Conservation (phyloP, 2,329 filamentous ascomycete species). For the Curvularia hawaiiensis region DNA sequence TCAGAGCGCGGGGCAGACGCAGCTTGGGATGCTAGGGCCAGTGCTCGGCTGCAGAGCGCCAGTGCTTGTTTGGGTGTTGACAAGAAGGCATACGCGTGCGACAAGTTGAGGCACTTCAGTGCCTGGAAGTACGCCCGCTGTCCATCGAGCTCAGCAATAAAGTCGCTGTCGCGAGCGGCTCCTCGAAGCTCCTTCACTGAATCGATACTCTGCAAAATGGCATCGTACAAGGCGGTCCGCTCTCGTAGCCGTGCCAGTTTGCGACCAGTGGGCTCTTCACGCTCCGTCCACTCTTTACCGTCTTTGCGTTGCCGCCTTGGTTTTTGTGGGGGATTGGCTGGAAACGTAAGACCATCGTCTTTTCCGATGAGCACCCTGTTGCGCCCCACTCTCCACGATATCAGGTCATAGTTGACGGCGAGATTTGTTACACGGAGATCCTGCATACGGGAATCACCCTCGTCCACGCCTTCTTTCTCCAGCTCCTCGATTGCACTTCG, state of each 20-base stretch:
- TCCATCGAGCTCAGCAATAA: conserved; percentile 77
- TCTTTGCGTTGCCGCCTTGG: conserved; percentile 57
- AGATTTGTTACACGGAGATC: conserved; percentile 90
- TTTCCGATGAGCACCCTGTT: conserved; percentile 88
- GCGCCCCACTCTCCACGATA: conserved; percentile 92
- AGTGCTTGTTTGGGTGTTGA: conserved; percentile 77
- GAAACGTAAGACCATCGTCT: conserved; percentile 72
- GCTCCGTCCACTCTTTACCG: conserved; percentile 52
- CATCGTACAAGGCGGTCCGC: conserved; percentile 87
- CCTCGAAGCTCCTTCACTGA: conserved; percentile 88
- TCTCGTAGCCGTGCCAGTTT: conserved; percentile 83
- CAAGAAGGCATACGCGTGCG: conserved; percentile 79
- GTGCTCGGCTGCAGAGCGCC: conserved; percentile 78
- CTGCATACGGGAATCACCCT: conserved; percentile 87
- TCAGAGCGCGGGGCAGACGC: conserved; percentile 49
- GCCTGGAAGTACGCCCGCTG: conserved; percentile 85
- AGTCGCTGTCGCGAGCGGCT: conserved; percentile 79
- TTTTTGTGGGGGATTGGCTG: conserved; percentile 59
- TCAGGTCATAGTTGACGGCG: conserved; percentile 90
- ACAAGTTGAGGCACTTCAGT: conserved; percentile 85
- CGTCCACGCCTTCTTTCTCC: conserved; percentile 78
- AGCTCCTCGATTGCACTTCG: conserved; percentile 93
- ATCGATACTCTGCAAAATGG: conserved; percentile 87
- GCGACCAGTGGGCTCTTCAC: conserved; percentile 72
- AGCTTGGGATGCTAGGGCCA: conserved; percentile 63